These are phyloP conservation scores for Ophiocordyceps unilateralis DNA, from an alignment of 2,329 filamentous ascomycete genomes.

Conservation along the genomic window DNA sequence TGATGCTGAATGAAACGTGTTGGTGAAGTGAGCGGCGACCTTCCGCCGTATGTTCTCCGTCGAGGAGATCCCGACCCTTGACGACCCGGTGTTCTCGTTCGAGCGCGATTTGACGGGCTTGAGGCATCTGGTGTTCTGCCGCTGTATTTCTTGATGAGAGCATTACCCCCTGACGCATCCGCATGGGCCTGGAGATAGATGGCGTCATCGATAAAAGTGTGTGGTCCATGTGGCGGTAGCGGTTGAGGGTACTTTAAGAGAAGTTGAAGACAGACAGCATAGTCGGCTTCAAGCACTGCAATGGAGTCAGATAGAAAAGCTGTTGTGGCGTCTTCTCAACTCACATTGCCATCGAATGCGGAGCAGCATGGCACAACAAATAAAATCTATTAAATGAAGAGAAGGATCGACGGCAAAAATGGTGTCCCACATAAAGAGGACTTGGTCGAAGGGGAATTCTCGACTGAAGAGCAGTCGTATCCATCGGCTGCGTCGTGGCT, in stretches of 20 bases:
- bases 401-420: slow-evolving; percentile 75
- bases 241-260: slow-evolving; percentile 71
- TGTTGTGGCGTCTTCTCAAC: slow-evolving; percentile 13
- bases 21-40: slow-evolving; percentile 28
- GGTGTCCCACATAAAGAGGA: slow-evolving; percentile 76
- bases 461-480: slow-evolving; percentile 82
- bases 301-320: background rate
- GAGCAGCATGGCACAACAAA: slow-evolving; percentile 89
- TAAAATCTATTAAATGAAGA: slow-evolving; percentile 66
- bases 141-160: slow-evolving; percentile 57
- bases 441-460: slow-evolving; percentile 78
- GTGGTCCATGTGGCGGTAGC: slow-evolving; percentile 42
- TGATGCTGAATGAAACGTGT: slow-evolving; percentile 37
- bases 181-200: slow-evolving; percentile 54
- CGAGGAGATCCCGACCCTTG: slow-evolving; percentile 18
- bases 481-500: slow-evolving; percentile 51
- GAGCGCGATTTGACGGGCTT: background rate
- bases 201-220: slow-evolving; percentile 75
- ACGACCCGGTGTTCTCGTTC: slow-evolving; percentile 18
- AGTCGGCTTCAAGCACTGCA: slow-evolving; percentile 69
- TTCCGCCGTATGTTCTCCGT: slow-evolving; percentile 21
- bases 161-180: slow-evolving; percentile 40
- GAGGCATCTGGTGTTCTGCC: slow-evolving; percentile 27
- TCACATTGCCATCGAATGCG: slow-evolving; percentile 78
- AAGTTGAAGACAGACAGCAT: slow-evolving; percentile 66